A percentile compares a stretch with the other conserved stretches of the same genome.
Evolutionary conservation across 2,329 filamentous ascomycete genomes (phyloP).

Genomic region (Gaeumannomyces sp.): DNA sequence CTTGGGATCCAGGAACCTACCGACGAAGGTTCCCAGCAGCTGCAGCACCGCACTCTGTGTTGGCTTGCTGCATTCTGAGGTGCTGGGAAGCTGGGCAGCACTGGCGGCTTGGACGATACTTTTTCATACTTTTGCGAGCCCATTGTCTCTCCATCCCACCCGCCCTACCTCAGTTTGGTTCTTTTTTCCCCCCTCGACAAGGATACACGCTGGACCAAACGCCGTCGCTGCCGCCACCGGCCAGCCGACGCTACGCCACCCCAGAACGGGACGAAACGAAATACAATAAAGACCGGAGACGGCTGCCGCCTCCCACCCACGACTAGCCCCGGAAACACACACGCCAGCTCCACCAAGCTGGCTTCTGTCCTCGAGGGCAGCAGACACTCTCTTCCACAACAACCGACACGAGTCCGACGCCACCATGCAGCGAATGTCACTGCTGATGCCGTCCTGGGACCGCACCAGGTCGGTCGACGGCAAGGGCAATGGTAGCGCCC

Average conservation of each 20-base stretch:
- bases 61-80: background rate
- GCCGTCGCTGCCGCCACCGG: background rate
- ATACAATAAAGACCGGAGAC: too few relatives aligned
- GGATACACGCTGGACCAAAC: background rate
- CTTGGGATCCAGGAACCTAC: background rate
- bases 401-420: background rate
- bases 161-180: background rate
- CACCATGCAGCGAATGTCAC: constrained; percentile 41
- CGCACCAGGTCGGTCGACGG: constrained; percentile 18
- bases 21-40: background rate
- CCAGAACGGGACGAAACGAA: too few relatives aligned
- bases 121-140: background rate
- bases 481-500: constrained; percentile 12
- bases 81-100: background rate
- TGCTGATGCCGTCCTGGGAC: constrained; percentile 36
- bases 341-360: background rate
- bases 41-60: too few relatives aligned
- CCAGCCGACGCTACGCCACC: too few relatives aligned
- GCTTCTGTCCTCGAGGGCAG: too few relatives aligned
- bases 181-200: background rate
- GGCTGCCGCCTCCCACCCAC: background rate
- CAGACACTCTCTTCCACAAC: background rate
- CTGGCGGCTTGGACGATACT: background rate
- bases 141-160: too few relatives aligned
- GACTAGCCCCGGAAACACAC: background rate